Evolutionary conservation across 352 stramenopile species (phyloP), one percentile per base, ranked within the genome.

Genomic region (Phytophthora idaei): DNA sequence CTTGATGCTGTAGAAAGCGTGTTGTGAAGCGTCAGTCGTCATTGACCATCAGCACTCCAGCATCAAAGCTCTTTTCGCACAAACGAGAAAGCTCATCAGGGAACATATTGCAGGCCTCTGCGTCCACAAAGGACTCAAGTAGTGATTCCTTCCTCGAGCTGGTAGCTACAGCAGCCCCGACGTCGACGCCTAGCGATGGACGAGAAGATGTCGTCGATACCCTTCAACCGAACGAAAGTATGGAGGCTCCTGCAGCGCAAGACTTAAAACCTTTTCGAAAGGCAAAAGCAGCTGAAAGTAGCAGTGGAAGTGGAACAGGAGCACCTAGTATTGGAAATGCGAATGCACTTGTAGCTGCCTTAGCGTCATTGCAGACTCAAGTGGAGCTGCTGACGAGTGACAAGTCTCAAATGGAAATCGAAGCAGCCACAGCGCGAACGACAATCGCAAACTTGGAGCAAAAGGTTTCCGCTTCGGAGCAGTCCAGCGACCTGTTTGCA

Each of bases 401-500:
- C 46, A 78, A 81, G 15, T 32, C 65, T 1, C 34, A 64, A 15
- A 34, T 86, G 44, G 64, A 76, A 51, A 46, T 15, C 14, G 67
- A 77, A 21, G 45, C 68, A 3, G 15, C 25, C 10, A 36, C 31
- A 27, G 56, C 65, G 6, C 73, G 65, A 8, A 62, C 54, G n/a
- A 57, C 45, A 21, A 68, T 73, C 8, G 27, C 63, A 21, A 73
- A 78, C 25, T 41, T 88, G 15, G 73, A 79, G 55, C 69, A 81
- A 28, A 79, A 82, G 29, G 9, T 84, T 0, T 45, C 54, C 5
- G 70, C 72, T 8, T 69, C 69, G 5, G 69, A 88, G 36, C 72
- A 80, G 39, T 76, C 76, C 1, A 83, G 72, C 46, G 70, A 78
- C 5, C 58, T 79, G 10, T 68, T 85, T 47, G 67, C 69, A 5